phyloP scores from a whole-genome alignment of 2,329 filamentous ascomycete genomes.

The Colletotrichum falcatum region DNA sequence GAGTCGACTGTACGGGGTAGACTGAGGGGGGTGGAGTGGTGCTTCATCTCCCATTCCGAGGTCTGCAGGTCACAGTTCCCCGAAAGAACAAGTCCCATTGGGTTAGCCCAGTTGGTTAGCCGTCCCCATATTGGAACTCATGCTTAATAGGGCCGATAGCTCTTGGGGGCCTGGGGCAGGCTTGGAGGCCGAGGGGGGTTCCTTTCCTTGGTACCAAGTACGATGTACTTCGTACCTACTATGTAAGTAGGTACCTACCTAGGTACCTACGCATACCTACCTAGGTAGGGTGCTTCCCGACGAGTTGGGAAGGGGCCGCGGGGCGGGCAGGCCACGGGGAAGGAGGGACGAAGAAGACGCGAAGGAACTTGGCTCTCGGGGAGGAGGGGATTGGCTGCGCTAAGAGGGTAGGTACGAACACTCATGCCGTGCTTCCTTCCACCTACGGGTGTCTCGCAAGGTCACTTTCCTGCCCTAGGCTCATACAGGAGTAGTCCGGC shows the following conservation, averaged over 20 bases:
- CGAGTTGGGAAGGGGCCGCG: conserved; percentile 39
- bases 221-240: too few relatives aligned
- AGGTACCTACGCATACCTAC: too few relatives aligned
- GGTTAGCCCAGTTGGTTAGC: conserved; percentile 37
- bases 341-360: conserved; percentile 6
- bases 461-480: conserved; percentile 5
- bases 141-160: conserved; percentile 41
- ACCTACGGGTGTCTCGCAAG: neutral
- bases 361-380: conserved; percentile 3
- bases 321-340: conserved; percentile 35
- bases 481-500: neutral
- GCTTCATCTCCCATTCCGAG: conserved; percentile 37
- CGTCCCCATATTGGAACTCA: conserved; percentile 39
- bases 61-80: conserved; percentile 27
- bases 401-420: conserved; percentile 3
- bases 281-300: conserved; percentile 29
- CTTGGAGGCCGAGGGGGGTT: conserved; percentile 12
- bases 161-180: conserved; percentile 29
- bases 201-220: neutral
- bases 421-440: neutral
- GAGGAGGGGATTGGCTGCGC: conserved; percentile 17
- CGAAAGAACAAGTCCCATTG: conserved; percentile 28
- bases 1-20: neutral
- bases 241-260: too few relatives aligned
- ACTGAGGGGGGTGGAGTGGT: conserved; percentile 14